Evolutionary conservation across 129 eudicot genomes (phyloP).

Genomic region (Helianthus annuus): HanXRQr2.0-SUNRISE NC_035445.2:172144069-172144568

Average conservation of each 20-base stretch:
- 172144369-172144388: not conserved
- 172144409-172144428: not conserved
- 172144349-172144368: not conserved
- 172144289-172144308: not conserved
- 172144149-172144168: too few species aligned
- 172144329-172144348: not conserved
- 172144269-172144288: too few species aligned
- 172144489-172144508: slow-evolving; percentile 8
- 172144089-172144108: too few species aligned
- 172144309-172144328: too few species aligned
- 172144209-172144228: too few species aligned
- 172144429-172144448: slow-evolving; percentile 5
- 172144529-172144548: not conserved
- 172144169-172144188: too few species aligned
- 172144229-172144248: too few species aligned
- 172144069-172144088: too few species aligned
- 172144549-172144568: not conserved
- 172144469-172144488: not conserved
- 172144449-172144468: not conserved
- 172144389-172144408: not conserved
- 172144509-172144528: not conserved
- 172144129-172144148: too few species aligned
- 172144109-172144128: too few species aligned
- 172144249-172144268: too few species aligned
- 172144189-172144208: too few species aligned